Percentiles rank a stretch among this genome's conserved stretches.
Evolutionary conservation across 2,329 filamentous ascomycete genomes (phyloP).

Genomic region (Capronia coronata): DNA sequence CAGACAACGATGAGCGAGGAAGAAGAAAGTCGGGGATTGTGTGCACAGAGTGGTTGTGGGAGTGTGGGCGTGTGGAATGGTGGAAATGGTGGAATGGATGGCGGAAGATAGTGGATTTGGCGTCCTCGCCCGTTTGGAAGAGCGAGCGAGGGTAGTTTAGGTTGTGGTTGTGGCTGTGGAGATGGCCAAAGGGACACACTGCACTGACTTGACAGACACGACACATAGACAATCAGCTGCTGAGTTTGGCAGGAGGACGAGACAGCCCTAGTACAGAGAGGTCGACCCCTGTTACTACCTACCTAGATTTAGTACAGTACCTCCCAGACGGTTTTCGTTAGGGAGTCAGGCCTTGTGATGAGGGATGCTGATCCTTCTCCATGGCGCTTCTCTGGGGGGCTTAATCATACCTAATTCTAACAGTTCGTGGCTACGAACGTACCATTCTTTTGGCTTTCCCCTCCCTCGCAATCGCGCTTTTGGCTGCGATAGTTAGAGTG

Average conservation of each 20-base stretch:
- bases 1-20: not conserved
- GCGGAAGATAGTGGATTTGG: not conserved
- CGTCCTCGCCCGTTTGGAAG: not conserved
- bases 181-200: not conserved
- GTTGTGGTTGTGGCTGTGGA: not conserved
- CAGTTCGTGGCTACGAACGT: not conserved
- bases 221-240: not conserved
- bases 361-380: constrained; percentile 14
- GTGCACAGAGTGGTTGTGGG: not conserved
- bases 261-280: not conserved
- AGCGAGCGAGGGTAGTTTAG: not conserved
- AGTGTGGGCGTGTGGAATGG: not conserved
- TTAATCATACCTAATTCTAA: not conserved
- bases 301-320: not conserved
- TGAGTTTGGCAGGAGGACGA: not conserved
- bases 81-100: too few species aligned
- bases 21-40: not conserved
- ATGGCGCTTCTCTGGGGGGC: constrained; percentile 2
- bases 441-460: not conserved
- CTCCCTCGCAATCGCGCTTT: not conserved
- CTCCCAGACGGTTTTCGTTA: too few species aligned
- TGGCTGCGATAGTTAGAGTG: constrained; percentile 8
- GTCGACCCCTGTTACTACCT: not conserved
- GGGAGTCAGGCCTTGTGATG: constrained; percentile 4
- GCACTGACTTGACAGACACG: too few species aligned